Evolutionary conservation across 2,329 filamentous ascomycete genomes (phyloP).

Genomic region (Cercospora citrullina): DNA sequence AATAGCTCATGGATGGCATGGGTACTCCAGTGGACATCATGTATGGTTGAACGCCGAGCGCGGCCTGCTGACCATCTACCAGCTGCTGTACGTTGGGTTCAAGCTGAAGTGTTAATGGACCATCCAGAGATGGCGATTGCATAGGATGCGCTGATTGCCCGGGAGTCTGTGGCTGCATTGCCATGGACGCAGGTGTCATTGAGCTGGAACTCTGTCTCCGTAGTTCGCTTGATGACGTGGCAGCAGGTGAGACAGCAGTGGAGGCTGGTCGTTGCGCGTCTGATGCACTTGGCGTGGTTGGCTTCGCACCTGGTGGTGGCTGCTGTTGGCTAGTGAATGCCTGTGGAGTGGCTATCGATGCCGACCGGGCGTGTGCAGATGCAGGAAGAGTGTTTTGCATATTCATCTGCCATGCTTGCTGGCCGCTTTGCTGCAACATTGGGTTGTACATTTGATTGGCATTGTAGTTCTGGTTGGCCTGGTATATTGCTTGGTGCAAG

Average conservation of each 20-base stretch:
- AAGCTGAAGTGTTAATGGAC: slow-evolving; percentile 49
- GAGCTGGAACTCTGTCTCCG: slow-evolving; percentile 17
- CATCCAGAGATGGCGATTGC: slow-evolving; percentile 1
- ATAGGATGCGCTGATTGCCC: background rate
- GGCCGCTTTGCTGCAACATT: slow-evolving; percentile 34
- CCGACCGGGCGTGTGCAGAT: slow-evolving; percentile 44
- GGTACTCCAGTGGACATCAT: slow-evolving; percentile 22
- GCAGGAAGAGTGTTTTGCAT: slow-evolving; percentile 37
- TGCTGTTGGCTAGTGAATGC: slow-evolving; percentile 36
- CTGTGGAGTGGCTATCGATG: slow-evolving; percentile 48
- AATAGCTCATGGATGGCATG: slow-evolving; percentile 27
- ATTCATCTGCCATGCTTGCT: slow-evolving; percentile 32
- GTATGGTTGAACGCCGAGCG: slow-evolving; percentile 18
- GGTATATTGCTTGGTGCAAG: slow-evolving; percentile 49
- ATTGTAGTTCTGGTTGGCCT: slow-evolving; percentile 44
- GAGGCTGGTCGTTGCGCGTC: slow-evolving; percentile 17
- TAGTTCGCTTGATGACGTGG: slow-evolving; percentile 18
- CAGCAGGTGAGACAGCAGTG: slow-evolving; percentile 6
- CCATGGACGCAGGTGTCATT: background rate
- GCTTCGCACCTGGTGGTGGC: slow-evolving; percentile 21
- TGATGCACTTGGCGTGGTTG: slow-evolving; percentile 15
- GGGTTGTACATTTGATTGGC: slow-evolving; percentile 45
- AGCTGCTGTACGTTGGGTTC: slow-evolving; percentile 57
- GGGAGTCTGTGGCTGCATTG: slow-evolving; percentile 22
- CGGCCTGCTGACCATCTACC: slow-evolving; percentile 41